A percentile compares a stretch with the other conserved stretches of the same genome.
Conservation (phyloP, 2,329 filamentous ascomycete species). For the Neophaeococcomyces mojaviensis region DNA sequence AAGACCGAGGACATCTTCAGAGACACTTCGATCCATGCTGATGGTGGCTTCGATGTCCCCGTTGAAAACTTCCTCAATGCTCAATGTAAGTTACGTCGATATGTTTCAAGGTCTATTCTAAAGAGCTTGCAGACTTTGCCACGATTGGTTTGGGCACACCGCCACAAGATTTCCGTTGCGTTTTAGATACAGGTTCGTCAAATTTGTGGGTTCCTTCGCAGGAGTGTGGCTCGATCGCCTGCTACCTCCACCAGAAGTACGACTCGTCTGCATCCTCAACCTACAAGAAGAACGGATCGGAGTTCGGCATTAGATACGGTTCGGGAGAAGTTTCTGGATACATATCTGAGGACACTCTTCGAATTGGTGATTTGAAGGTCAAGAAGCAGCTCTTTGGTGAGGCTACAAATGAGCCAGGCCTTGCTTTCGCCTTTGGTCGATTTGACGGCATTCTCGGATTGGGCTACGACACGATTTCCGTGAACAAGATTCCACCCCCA, state of each 20-base stretch:
- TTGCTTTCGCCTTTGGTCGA: constrained; percentile 94
- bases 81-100: constrained; percentile 63
- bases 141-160: constrained; percentile 90
- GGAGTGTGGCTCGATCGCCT: constrained; percentile 89
- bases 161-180: constrained; percentile 92
- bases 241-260: constrained; percentile 96
- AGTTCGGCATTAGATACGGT: constrained; percentile 90
- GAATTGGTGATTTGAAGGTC: constrained; percentile 82
- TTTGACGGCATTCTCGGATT: constrained; percentile 96
- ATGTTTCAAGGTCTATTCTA: constrained; percentile 1
- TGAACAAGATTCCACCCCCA: constrained; percentile 87
- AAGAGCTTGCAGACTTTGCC: constrained; percentile 67
- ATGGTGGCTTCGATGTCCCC: constrained; percentile 60
- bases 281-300: constrained; percentile 87
- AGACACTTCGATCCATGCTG: constrained; percentile 58
- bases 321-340: constrained; percentile 91
- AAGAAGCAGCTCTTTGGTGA: constrained; percentile 92
- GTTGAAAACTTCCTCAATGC: constrained; percentile 98
- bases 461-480: constrained; percentile 92
- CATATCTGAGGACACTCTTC: constrained; percentile 78
- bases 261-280: constrained; percentile 82
- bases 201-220: constrained; percentile 97
- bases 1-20: constrained; percentile 75
- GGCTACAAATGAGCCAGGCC: constrained; percentile 87
- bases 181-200: constrained; percentile 96